Conservation (phyloP, 768 basidiomycete species). For the Pulveroboletus sp. region DNA sequence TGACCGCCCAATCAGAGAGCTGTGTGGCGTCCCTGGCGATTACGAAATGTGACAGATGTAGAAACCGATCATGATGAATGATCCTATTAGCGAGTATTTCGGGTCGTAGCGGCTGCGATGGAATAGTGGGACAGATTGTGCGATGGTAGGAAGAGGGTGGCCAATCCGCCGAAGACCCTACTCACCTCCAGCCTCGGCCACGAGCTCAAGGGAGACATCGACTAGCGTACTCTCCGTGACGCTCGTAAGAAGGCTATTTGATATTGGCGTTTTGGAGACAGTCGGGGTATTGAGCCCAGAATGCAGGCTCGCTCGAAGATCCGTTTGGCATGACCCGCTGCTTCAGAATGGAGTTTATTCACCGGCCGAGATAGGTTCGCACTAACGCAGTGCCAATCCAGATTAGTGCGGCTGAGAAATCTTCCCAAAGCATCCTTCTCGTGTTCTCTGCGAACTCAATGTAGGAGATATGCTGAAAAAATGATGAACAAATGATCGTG, state of each 20-base stretch:
- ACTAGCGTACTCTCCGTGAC: conserved; percentile 6
- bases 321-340: conserved; percentile 11
- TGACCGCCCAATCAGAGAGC: conserved; percentile 16
- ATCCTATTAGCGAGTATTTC: conserved; percentile 17
- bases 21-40: conserved; percentile 23
- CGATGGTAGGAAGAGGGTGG: conserved; percentile 10
- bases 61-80: conserved; percentile 20
- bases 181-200: too few species aligned
- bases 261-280: conserved; percentile 14
- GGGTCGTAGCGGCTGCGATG: conserved; percentile 8
- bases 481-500: conserved; percentile 19
- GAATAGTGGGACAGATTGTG: too few species aligned
- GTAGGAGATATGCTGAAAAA: conserved; percentile 4
- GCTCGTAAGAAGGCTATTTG: conserved; percentile 16
- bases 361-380: conserved; percentile 16
- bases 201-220: neutral
- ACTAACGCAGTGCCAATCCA: conserved; percentile 20
- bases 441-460: conserved; percentile 5
- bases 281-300: conserved; percentile 20
- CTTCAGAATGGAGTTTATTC: conserved; percentile 12
- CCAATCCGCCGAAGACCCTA: neutral
- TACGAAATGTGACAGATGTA: conserved; percentile 19
- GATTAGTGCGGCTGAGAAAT: conserved; percentile 25
- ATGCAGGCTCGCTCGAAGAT: conserved; percentile 13
- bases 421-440: conserved; percentile 7